Evolutionary conservation across 148 eudicot genomes (phyloP), one percentile per base, ranked within the genome.

Genomic region (Rhododendron henanense): DNA sequence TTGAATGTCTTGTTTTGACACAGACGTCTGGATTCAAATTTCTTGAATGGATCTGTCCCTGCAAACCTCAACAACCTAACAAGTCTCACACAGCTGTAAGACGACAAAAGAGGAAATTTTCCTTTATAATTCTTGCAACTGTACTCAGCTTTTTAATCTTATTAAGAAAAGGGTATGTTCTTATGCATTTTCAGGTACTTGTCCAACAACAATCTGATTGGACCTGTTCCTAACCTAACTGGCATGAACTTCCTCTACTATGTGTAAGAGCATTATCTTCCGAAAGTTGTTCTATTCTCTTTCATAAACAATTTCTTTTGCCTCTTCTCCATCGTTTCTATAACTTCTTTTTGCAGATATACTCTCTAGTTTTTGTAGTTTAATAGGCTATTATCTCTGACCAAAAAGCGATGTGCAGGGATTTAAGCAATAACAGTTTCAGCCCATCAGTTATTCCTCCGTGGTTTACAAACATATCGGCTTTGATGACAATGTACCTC

Each of bases 361-460:
- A n/a, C 73, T 65, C 14, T 1, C 0, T 65, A 8, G 14, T 65
- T 65, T 65, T 65, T 65, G 4, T 9, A 65, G 73, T 10, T 10
- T 67, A 67, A 67, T 67, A 1, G 31, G 10, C 14, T 65, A n/a
- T 65, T 65, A n/a, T 11, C 16, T 33, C 44, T 63, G 35, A 41
- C 53, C 35, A 63, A 63, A 31, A 35, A 7, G n/a, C 67, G 8
- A 25, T 82, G 84, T 85, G 87, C 94, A 93, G 95, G 90, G 93
- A 92, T 71, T 75, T 93, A 87, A 89, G 95, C 90, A 92, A 92
- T 76, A 93, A 93, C 69, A 83, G 78, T 59, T 93, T 93, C 87
- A 82, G 51, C 7, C 79, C 88, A 78, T 85, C 95, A 53, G 79
- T 81, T 51, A 47, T 90, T 81, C 90, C 95, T 39, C 23, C 61